Conservation (phyloP, 345 rosid species). For the Viola odorata region DNA sequence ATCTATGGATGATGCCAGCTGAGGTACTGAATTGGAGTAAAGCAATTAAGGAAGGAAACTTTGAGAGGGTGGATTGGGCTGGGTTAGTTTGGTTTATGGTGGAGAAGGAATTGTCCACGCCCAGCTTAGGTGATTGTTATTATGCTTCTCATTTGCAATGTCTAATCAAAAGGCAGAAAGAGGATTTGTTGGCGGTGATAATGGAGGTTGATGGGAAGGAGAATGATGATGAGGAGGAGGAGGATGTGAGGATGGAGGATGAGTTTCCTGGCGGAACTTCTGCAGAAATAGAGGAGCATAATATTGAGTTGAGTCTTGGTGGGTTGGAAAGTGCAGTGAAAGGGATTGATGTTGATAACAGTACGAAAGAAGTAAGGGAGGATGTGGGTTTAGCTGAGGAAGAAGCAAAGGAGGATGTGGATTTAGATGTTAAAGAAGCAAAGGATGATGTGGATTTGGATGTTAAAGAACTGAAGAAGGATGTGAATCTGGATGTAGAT, state of each 20-base stretch:
- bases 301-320: slow-evolving; percentile 56
- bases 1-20: slow-evolving; percentile 68
- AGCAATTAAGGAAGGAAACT: slow-evolving; percentile 46
- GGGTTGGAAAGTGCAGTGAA: slow-evolving; percentile 40
- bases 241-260: slow-evolving; percentile 35
- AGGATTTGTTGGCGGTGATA: slow-evolving; percentile 30
- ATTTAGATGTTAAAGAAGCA: too few relatives aligned
- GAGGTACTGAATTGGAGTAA: slow-evolving; percentile 43
- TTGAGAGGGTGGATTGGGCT: slow-evolving; percentile 78
- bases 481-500: too few relatives aligned
- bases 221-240: slow-evolving; percentile 33
- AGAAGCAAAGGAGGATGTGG: too few relatives aligned
- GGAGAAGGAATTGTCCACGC: slow-evolving; percentile 59
- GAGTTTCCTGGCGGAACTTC: slow-evolving; percentile 19
- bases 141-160: slow-evolving; percentile 85
- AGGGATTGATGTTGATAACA: slow-evolving; percentile 15
- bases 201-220: slow-evolving; percentile 32
- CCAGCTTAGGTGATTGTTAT: slow-evolving; percentile 53
- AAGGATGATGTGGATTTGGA: too few relatives aligned
- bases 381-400: slow-evolving; percentile 15
- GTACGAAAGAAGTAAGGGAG: slow-evolving; percentile 11
- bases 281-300: slow-evolving; percentile 47
- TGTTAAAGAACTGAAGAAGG: too few relatives aligned
- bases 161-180: slow-evolving; percentile 54
- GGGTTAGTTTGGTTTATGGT: slow-evolving; percentile 80